These are phyloP conservation scores for Pestalotiopsis sp. DNA, from an alignment of 2,329 filamentous ascomycete genomes.

Conservation along the genomic window DNA sequence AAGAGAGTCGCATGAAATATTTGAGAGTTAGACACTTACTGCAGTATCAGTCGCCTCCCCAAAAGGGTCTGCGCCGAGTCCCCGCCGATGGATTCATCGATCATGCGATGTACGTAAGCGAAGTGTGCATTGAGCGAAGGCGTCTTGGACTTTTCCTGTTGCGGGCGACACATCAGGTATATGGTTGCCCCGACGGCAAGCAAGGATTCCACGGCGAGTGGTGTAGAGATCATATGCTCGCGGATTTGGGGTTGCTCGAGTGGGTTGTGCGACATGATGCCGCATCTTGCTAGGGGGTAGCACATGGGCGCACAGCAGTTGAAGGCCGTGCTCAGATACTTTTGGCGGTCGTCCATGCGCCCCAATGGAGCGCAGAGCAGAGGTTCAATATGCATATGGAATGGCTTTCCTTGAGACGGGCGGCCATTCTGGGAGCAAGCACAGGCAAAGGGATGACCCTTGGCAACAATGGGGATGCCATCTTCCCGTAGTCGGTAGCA, in stretches of 20 bases:
- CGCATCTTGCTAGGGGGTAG: not conserved
- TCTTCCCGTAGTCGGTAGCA: constrained; percentile 1
- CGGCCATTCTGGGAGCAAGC: not conserved
- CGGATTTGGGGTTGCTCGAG: not conserved
- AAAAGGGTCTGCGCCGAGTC: not conserved
- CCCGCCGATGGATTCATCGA: not conserved
- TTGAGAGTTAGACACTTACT: not conserved
- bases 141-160: not conserved
- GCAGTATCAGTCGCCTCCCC: not conserved
- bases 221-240: not conserved
- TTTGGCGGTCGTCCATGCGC: not conserved
- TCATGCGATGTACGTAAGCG: not conserved
- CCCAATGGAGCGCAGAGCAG: not conserved
- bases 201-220: not conserved
- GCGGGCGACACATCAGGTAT: not conserved
- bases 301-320: not conserved
- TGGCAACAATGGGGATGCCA: not conserved
- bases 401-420: not conserved
- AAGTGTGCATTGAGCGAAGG: not conserved
- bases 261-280: constrained; percentile 7
- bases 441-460: not conserved
- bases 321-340: not conserved
- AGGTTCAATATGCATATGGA: not conserved
- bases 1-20: not conserved
- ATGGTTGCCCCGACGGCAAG: not conserved